Evolutionary conservation across 345 rosid genomes (phyloP).

Genomic region (Corchorus olitorius): DNA sequence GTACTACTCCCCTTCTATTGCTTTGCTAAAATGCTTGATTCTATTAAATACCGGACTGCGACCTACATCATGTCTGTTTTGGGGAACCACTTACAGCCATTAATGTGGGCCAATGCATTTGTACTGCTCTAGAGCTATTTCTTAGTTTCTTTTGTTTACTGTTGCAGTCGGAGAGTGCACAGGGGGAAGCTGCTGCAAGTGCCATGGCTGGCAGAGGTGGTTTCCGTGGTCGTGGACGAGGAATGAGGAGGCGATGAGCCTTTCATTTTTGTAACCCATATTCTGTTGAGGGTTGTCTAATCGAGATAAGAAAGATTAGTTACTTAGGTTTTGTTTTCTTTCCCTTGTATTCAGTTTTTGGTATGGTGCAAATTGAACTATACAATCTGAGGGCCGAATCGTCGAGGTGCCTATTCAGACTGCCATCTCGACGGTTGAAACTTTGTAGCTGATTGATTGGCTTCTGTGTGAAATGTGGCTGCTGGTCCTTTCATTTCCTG

Average conservation of each 20-base stretch:
- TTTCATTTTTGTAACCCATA: constrained; percentile 2
- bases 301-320: not conserved
- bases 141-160: constrained; percentile 17
- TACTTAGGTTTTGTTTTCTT: not conserved
- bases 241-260: constrained; percentile 91
- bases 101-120: not conserved
- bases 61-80: not conserved
- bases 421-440: not conserved
- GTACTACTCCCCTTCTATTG: not conserved
- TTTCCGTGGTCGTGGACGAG: constrained; percentile 91
- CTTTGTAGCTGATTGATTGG: not conserved
- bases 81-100: not conserved
- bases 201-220: constrained; percentile 94
- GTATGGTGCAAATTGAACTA: not conserved
- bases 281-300: not conserved
- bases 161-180: constrained; percentile 94
- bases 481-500: not conserved
- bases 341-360: not conserved
- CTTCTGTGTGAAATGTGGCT: not conserved
- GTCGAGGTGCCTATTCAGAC: not conserved
- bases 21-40: not conserved
- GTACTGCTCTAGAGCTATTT: not conserved
- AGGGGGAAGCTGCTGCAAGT: constrained; percentile 89
- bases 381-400: not conserved
- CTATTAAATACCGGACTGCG: not conserved